These are phyloP conservation scores for Fonsecaea monophora DNA, from an alignment of 2,329 filamentous ascomycete genomes.

Conservation along the genomic window DNA sequence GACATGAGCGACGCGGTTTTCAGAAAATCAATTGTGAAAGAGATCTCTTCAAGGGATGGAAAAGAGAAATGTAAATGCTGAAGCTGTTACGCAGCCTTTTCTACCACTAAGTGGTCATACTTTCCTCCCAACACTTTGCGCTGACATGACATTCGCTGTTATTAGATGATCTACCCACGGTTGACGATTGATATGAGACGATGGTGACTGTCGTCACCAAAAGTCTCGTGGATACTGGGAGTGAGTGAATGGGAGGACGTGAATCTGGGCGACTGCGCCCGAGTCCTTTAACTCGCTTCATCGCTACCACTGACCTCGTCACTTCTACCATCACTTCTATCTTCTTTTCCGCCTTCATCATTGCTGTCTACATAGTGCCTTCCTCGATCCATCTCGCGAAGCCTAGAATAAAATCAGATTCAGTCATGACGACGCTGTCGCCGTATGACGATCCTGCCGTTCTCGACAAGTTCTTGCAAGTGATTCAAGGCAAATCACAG, in stretches of 20 bases:
- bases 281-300: not conserved
- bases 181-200: not conserved
- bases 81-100: not conserved
- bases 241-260: not conserved
- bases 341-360: not conserved
- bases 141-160: not conserved
- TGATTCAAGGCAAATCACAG: not conserved
- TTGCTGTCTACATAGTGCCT: not conserved
- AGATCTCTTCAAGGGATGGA: not conserved
- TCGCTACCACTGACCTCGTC: not conserved
- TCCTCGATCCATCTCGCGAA: not conserved
- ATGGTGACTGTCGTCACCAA: not conserved
- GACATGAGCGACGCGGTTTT: not conserved
- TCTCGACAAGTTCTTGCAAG: slow-evolving; percentile 10
- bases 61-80: not conserved
- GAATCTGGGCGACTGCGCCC: not conserved
- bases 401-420: too few species aligned
- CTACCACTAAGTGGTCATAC: not conserved
- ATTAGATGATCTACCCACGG: not conserved
- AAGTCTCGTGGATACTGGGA: not conserved
- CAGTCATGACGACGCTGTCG: not conserved
- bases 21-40: not conserved
- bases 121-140: not conserved
- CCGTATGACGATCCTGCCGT: not conserved
- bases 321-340: not conserved